Evolutionary conservation across 176 grass and related monocot genomes (phyloP).

Genomic region (Oryza officinalis): DNA sequence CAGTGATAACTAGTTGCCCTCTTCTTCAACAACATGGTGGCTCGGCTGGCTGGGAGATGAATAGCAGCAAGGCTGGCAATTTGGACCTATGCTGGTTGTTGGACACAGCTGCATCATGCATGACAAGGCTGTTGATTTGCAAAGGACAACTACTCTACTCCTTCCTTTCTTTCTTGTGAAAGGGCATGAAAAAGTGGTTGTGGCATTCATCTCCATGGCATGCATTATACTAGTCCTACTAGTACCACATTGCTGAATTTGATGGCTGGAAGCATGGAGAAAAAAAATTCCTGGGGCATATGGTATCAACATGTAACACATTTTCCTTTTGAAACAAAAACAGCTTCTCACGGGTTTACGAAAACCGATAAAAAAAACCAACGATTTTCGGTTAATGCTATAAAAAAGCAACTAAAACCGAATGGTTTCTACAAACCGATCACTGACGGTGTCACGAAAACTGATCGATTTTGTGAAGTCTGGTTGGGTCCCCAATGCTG

Average conservation of each 20-base stretch:
- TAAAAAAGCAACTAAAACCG: too few relatives aligned
- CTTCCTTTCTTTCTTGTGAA: slow-evolving; percentile 8
- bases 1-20: background rate
- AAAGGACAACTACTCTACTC: background rate
- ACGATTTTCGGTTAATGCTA: too few relatives aligned
- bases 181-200: slow-evolving; percentile 40
- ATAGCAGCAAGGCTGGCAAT: slow-evolving; percentile 41
- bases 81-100: slow-evolving; percentile 40
- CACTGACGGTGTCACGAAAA: too few relatives aligned
- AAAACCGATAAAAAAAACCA: too few relatives aligned
- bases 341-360: too few relatives aligned
- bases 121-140: background rate
- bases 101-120: slow-evolving; percentile 21
- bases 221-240: background rate
- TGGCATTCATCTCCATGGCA: slow-evolving; percentile 23
- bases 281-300: background rate
- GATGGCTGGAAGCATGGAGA: slow-evolving; percentile 9
- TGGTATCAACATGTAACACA: slow-evolving; percentile 12
- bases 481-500: background rate
- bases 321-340: background rate
- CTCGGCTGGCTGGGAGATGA: background rate
- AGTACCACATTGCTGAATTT: slow-evolving; percentile 16
- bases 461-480: too few relatives aligned
- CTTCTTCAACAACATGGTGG: background rate
- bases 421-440: too few relatives aligned